Evolutionary conservation across 495 filamentous ascomycete species (phyloP).

Genomic region (Thermothielavioides terrestris): DNA sequence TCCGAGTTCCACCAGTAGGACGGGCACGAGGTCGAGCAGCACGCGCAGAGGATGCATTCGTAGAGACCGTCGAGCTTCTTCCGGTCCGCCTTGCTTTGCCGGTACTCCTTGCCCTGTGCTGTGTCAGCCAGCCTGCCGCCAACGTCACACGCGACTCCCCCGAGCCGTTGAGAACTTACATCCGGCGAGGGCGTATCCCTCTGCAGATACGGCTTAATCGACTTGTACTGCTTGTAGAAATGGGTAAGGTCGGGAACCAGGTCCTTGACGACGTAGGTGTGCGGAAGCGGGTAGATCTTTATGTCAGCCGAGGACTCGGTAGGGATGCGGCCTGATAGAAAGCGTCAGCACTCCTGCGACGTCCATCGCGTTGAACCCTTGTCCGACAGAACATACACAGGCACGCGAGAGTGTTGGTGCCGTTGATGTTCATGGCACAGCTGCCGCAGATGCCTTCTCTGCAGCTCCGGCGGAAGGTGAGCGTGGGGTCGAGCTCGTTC

Average conservation of each 20-base stretch:
- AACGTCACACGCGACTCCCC: too few species aligned
- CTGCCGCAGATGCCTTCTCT: slow-evolving; percentile 96
- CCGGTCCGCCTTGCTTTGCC: slow-evolving; percentile 80
- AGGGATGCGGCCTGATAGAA: slow-evolving; percentile 74
- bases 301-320: slow-evolving; percentile 67
- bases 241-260: slow-evolving; percentile 93
- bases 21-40: slow-evolving; percentile 96
- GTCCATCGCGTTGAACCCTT: neutral
- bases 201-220: slow-evolving; percentile 97
- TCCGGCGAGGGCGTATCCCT: slow-evolving; percentile 67
- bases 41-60: slow-evolving; percentile 99
- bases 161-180: slow-evolving; percentile 39
- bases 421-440: slow-evolving; percentile 99
- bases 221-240: slow-evolving; percentile 99
- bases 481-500: slow-evolving; percentile 94
- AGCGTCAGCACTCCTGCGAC: slow-evolving; percentile 4
- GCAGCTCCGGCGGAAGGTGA: slow-evolving; percentile 93
- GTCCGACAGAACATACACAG: slow-evolving; percentile 62
- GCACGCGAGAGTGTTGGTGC: slow-evolving; percentile 92
- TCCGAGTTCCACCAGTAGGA: slow-evolving; percentile 99
- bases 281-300: slow-evolving; percentile 96
- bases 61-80: slow-evolving; percentile 97
- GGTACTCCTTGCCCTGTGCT: slow-evolving; percentile 72
- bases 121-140: neutral
- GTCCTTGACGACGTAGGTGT: slow-evolving; percentile 99